Evolutionary conservation across 768 basidiomycete genomes (phyloP), one percentile per base, ranked within the genome.

Genomic region (Amanita phalloides): DNA sequence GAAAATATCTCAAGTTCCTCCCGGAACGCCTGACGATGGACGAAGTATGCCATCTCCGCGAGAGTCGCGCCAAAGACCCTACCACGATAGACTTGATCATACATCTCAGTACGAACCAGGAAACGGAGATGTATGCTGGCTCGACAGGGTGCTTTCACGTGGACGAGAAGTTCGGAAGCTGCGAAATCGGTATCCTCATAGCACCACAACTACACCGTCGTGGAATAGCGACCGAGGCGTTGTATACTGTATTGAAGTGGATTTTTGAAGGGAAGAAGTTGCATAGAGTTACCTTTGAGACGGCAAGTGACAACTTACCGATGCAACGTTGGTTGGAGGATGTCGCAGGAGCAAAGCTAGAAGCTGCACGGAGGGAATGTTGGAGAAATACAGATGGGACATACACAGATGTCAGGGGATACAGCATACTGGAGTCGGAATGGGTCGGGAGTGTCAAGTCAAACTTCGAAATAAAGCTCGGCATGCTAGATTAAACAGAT

Each of bases 251-350:
- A 14, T 56, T 77, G 39, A 57, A 58, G 53, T 69, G 69, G 51
- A 62, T 66, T 0, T 76, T 77, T 53, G 75, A 74, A 51, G 66
- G 70, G 43, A 60, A 61, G 30, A 65, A 64, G 8, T 56, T 76
- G 13, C 73, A 75, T 54, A 62, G 75, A 10, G 66, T 67, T 11
- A 64, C 65, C 7, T 72, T 76, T 51, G 67, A 71, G 47, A 75
- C 74, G 1, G 62, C 60, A 7, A 59, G 60, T 32, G 66, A 73
- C 45, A 75, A 78, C 53, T 47, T 62, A 23, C 64, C 64, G 0
- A 77, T 78, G 75, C 64, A 69, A 17, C 60, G 60, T 11, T 78
- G 74, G 75, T 55, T 77, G 44, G 72, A 74, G 53, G 66, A 65
- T 13, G 64, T 69, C 17, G 67, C 67, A 10, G 69, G 66, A 6